Evolutionary conservation across 192 early-diverging fungal species (phyloP), one percentile per base, ranked within the genome.

Genomic region (Mortierella antarctica): DNA sequence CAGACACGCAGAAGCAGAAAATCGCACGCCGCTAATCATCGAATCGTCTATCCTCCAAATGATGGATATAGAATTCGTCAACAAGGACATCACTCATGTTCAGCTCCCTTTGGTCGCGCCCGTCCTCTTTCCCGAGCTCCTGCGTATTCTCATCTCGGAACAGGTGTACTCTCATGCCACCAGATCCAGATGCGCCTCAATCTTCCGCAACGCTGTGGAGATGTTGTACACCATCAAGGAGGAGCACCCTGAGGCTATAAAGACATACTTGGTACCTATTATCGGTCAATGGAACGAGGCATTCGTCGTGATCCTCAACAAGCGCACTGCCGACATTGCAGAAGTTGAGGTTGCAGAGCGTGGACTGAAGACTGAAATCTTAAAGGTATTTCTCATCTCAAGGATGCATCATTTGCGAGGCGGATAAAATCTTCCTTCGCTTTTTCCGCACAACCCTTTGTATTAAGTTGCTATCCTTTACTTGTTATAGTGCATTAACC

Each of bases 121-220:
- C 49, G 76, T 89, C 17, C 81, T 99, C 4, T 79, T 97, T 45
- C 96, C 96, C 0, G 94, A 97, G 81, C 90, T 99, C 48, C 86
- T 87, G 65, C 82, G 87, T n/a, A 95, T 99, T 47, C 88, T 95
- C 73, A 81, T 85, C n/a, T 83, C 82, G 12, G 86, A 92, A 13
- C 78, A 82, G 55, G 60, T 86, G 40, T 90, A 92, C 67, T 89
- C 88, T 0, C 88, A 84, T 46, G 85, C 85, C 50, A 94, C 92
- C 6, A 87, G 96, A 21, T 91, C 89, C 8, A 86, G 94, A 54
- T 92, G 95, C 1, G 90, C 95, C 11, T 82, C 88, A 20, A 93
- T 99, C 50, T 95, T 97, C 78, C 86, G 88, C 46, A 93, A 94
- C 61, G 95, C 94, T 63, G 84, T 96, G 10, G 93, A 96, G 66